Evolutionary conservation across 2,329 filamentous ascomycete species (phyloP).

Genomic region (Teratosphaeria nubilosa): DNA sequence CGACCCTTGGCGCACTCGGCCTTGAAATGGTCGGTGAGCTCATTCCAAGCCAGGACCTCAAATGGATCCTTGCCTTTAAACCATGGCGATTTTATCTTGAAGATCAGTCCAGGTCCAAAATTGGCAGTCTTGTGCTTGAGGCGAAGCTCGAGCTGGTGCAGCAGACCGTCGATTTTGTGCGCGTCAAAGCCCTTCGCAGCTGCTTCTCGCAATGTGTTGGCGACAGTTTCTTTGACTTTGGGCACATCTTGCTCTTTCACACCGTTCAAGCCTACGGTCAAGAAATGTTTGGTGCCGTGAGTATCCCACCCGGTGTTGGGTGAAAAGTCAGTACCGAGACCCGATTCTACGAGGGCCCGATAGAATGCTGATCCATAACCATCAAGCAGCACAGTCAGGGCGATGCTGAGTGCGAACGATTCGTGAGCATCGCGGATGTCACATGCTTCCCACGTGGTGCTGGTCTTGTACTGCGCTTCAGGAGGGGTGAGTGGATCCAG

Average conservation of each 20-base stretch:
- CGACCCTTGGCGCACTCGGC: conserved; percentile 59
- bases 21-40: conserved; percentile 76
- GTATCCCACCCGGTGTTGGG: conserved; percentile 86
- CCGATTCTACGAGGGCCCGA: conserved; percentile 75
- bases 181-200: conserved; percentile 72
- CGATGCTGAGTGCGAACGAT: conserved; percentile 72
- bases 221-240: conserved; percentile 64
- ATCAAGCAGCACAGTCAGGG: conserved; percentile 78
- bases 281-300: conserved; percentile 66
- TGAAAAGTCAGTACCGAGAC: conserved; percentile 85
- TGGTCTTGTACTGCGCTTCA: conserved; percentile 87
- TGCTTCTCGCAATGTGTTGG: conserved; percentile 60
- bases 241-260: conserved; percentile 70
- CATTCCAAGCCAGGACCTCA: conserved; percentile 82
- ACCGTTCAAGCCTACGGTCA: conserved; percentile 86
- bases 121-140: conserved; percentile 94
- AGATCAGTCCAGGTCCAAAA: conserved; percentile 85
- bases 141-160: conserved; percentile 87
- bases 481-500: conserved; percentile 76
- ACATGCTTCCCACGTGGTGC: conserved; percentile 82
- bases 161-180: conserved; percentile 82
- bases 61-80: conserved; percentile 93
- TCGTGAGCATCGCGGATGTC: conserved; percentile 75
- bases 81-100: conserved; percentile 83
- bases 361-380: conserved; percentile 94